phyloP scores from a whole-genome alignment of 768 basidiomycete species.

The Rhodotorula paludigena region DNA sequence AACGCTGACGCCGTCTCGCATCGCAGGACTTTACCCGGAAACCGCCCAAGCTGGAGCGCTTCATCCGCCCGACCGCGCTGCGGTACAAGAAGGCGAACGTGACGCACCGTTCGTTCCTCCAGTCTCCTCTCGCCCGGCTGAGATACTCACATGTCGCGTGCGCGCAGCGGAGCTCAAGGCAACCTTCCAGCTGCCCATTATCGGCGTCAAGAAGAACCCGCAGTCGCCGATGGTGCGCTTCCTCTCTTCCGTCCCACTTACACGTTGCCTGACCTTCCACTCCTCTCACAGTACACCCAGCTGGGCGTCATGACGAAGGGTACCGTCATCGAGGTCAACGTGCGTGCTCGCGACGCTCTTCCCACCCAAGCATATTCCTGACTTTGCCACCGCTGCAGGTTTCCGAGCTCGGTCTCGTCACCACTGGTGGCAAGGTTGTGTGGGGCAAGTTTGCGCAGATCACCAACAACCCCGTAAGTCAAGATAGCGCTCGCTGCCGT shows the following conservation, averaged over 20 bases:
- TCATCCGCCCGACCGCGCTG: constrained; percentile 93
- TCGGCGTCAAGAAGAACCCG: constrained; percentile 98
- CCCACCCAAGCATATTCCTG: not conserved
- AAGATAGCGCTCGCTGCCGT: too few relatives aligned
- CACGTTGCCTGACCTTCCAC: not conserved
- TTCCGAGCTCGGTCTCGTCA: constrained; percentile 96
- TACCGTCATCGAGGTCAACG: constrained; percentile 93
- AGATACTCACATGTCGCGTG: not conserved
- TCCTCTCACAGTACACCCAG: constrained; percentile 73
- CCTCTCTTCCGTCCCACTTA: constrained; percentile 37
- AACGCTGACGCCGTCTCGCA: not conserved
- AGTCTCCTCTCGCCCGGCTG: not conserved
- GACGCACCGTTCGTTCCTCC: constrained; percentile 76
- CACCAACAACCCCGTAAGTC: constrained; percentile 70
- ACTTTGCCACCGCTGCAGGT: constrained; percentile 49
- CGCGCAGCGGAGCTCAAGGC: constrained; percentile 84
- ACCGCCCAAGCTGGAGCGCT: constrained; percentile 98
- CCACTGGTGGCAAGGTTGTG: constrained; percentile 78
- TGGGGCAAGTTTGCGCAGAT: constrained; percentile 71
- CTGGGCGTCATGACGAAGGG: constrained; percentile 97
- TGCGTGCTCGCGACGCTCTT: not conserved
- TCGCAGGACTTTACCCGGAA: constrained; percentile 79
- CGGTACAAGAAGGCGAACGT: constrained; percentile 98
- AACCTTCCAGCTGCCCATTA: constrained; percentile 95
- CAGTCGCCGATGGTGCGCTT: constrained; percentile 75